These are phyloP conservation scores for Arthroderma sp. DNA, from an alignment of 2,329 filamentous ascomycete species.

Conservation along the genomic window DNA sequence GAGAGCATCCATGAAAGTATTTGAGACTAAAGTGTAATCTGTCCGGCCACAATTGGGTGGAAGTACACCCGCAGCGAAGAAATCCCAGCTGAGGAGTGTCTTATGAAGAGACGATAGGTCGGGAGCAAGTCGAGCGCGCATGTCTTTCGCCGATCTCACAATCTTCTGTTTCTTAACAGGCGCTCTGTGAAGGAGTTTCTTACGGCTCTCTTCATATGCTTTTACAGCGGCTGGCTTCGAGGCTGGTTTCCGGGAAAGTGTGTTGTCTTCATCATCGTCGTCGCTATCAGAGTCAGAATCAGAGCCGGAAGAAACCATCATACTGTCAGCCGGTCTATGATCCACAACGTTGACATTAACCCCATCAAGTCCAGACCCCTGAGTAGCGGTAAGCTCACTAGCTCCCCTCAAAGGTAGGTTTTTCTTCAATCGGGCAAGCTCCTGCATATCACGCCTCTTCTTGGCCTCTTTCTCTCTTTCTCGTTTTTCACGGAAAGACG, in stretches of 20 bases:
- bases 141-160: constrained; percentile 74
- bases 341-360: constrained; percentile 67
- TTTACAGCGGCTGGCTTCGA: constrained; percentile 28
- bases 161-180: constrained; percentile 77
- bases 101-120: constrained; percentile 76
- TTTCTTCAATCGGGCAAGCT: constrained; percentile 56
- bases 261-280: constrained; percentile 50
- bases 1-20: constrained; percentile 59
- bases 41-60: constrained; percentile 60
- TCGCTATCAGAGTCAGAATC: constrained; percentile 61
- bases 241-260: constrained; percentile 25
- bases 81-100: constrained; percentile 84
- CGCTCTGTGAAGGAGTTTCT: constrained; percentile 42
- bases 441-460: constrained; percentile 56
- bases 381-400: constrained; percentile 48
- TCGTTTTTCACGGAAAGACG: constrained; percentile 58
- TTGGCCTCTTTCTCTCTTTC: constrained; percentile 63
- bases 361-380: constrained; percentile 63
- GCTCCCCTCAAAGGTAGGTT: constrained; percentile 37
- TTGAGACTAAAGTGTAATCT: constrained; percentile 61
- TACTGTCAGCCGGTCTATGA: constrained; percentile 59
- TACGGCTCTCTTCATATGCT: constrained; percentile 36
- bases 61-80: constrained; percentile 77
- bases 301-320: constrained; percentile 64
- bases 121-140: constrained; percentile 81